Percentiles rank a stretch among this genome's conserved stretches.
phyloP scores from a whole-genome alignment of 2,329 filamentous ascomycete species.

The Ophiocordyceps sinensis region DNA sequence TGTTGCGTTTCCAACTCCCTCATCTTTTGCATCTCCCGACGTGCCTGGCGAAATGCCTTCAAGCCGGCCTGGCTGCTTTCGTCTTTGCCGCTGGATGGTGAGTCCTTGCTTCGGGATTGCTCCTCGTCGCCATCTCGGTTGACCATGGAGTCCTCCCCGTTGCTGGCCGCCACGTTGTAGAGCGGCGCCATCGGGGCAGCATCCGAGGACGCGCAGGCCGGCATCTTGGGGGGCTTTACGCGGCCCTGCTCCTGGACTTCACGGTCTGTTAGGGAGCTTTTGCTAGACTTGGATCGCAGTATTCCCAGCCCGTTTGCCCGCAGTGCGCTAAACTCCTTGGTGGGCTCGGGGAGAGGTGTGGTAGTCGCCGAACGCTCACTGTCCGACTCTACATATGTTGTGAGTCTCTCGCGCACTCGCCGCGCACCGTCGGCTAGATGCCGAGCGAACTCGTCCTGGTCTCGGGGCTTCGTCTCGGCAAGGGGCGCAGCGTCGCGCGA shows the following conservation, averaged over 20 bases:
- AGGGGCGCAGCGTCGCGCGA: not conserved
- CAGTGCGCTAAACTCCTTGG: slow-evolving; percentile 16
- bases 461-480: slow-evolving; percentile 13
- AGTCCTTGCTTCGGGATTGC: not conserved
- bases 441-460: slow-evolving; percentile 56
- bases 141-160: not conserved
- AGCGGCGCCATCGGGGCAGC: slow-evolving; percentile 26
- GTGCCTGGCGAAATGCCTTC: slow-evolving; percentile 41
- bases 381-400: slow-evolving; percentile 52
- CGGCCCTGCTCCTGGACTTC: slow-evolving; percentile 23
- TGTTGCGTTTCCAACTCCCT: slow-evolving; percentile 36
- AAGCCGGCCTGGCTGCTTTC: slow-evolving; percentile 34
- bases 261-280: slow-evolving; percentile 45
- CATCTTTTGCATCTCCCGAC: slow-evolving; percentile 39
- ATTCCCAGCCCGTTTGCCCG: slow-evolving; percentile 46
- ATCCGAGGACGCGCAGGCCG: slow-evolving; percentile 35
- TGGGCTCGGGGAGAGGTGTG: slow-evolving; percentile 20
- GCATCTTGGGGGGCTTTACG: slow-evolving; percentile 45
- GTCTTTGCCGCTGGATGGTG: slow-evolving; percentile 17
- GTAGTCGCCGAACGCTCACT: slow-evolving; percentile 19
- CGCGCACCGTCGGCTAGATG: slow-evolving; percentile 58
- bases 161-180: slow-evolving; percentile 15
- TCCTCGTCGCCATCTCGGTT: not conserved
- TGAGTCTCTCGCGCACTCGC: slow-evolving; percentile 59
- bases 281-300: slow-evolving; percentile 51